Evolutionary conservation across 2,329 filamentous ascomycete genomes (phyloP).

Genomic region (Rutstroemia sp.): DNA sequence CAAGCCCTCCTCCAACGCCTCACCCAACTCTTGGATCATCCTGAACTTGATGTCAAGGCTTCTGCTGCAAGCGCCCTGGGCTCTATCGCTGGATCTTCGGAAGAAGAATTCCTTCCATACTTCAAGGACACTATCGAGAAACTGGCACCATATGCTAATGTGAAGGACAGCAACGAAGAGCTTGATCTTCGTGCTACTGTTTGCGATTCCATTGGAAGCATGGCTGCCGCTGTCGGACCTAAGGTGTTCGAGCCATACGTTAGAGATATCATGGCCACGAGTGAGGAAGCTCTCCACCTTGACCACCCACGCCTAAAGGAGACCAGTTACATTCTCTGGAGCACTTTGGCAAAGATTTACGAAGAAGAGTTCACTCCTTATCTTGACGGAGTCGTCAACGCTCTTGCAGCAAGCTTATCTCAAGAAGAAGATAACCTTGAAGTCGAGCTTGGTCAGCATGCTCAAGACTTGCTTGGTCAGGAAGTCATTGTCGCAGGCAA

Average conservation of each 20-base stretch:
- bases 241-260: conserved; percentile 88
- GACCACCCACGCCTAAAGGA: conserved; percentile 88
- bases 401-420: conserved; percentile 76
- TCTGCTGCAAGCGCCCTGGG: conserved; percentile 84
- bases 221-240: conserved; percentile 80
- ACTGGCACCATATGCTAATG: conserved; percentile 73
- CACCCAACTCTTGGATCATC: conserved; percentile 73
- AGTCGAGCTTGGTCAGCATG: conserved; percentile 66
- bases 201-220: conserved; percentile 88
- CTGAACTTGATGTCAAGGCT: conserved; percentile 84
- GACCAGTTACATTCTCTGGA: conserved; percentile 97
- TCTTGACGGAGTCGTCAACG: conserved; percentile 69
- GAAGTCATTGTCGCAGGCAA: conserved; percentile 74
- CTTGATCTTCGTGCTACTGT: conserved; percentile 84
- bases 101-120: conserved; percentile 79
- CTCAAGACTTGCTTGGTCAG: conserved; percentile 65
- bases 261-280: conserved; percentile 81
- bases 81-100: conserved; percentile 80
- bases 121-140: conserved; percentile 85
- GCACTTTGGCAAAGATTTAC: conserved; percentile 89
- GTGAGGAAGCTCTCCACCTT: conserved; percentile 81
- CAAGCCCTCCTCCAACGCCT: conserved; percentile 77
- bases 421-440: conserved; percentile 81
- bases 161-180: conserved; percentile 86
- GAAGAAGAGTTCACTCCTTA: conserved; percentile 75